phyloP scores from a whole-genome alignment of 306 rosid species.

The Elaeagnus macrophylla region DNA sequence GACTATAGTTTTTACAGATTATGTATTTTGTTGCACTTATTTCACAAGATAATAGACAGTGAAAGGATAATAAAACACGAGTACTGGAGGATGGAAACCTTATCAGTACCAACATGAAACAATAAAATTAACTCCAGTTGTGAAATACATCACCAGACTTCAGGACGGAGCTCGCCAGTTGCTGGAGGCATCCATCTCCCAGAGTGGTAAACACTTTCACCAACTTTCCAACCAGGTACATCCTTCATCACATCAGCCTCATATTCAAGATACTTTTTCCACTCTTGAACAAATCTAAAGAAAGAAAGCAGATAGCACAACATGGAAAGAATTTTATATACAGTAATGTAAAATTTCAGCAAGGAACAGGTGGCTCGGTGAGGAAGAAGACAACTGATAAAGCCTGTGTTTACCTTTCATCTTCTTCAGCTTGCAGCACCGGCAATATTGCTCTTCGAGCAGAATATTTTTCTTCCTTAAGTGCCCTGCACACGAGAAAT shows the following conservation, averaged over 20 bases:
- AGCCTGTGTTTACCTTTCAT: constrained; percentile 56
- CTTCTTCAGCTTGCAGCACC: constrained; percentile 93
- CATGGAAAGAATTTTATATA: background rate
- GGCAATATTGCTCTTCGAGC: constrained; percentile 87
- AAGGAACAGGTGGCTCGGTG: background rate
- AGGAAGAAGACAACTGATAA: constrained; percentile 6
- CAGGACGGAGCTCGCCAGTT: constrained; percentile 86
- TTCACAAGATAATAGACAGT: constrained; percentile 21
- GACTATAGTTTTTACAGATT: constrained; percentile 15
- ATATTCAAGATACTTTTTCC: constrained; percentile 89
- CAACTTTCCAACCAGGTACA: constrained; percentile 98
- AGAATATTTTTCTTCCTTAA: constrained; percentile 87
- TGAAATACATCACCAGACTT: constrained; percentile 65
- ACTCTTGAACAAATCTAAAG: constrained; percentile 78
- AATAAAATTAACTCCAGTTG: constrained; percentile 7
- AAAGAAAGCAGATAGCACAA: constrained; percentile 13
- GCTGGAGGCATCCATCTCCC: constrained; percentile 96
- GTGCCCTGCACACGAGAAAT: constrained; percentile 38
- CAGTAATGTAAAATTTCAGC: background rate
- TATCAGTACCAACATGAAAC: constrained; percentile 6
- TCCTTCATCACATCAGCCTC: constrained; percentile 99
- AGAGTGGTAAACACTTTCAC: constrained; percentile 75
- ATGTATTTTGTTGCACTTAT: constrained; percentile 38
- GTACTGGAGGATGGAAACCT: constrained; percentile 16
- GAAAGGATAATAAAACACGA: constrained; percentile 22